Evolutionary conservation across 148 eudicot genomes (phyloP), one percentile per base, ranked within the genome.

Genomic region (Persicaria maculosa): DNA sequence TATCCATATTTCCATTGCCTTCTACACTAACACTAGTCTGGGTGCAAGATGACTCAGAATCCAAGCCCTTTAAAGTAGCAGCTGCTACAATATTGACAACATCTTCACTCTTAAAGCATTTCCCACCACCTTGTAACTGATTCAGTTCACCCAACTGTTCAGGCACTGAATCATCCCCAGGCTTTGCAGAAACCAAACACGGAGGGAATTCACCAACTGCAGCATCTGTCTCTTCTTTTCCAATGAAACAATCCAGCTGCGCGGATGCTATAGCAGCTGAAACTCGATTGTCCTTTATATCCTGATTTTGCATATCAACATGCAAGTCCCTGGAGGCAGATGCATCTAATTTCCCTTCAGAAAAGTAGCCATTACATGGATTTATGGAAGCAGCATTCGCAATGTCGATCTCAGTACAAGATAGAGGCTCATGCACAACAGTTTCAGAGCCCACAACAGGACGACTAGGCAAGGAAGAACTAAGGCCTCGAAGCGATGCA

Each of bases 41-140:
- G 48, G 81, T 83, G 85, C 90, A 85, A 68, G 85, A 81, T 45
- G 98, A 87, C 75, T 83, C 92, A 15, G 86, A 86, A 74, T 89
- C 94, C 77, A 90, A 83, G 78, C 79, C 89, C 83, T 87, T 90
- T 9, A 73, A 52, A 43, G 72, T 77, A 54, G 54, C 68, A 54
- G 54, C 68, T 15, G 74, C 78, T n/a, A 68, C 77, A 74, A 77
- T 80, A 47, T 68, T 76, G 69, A 79, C 73, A 78, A 58, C 43
- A 82, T 75, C 79, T 76, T 86, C 86, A 79, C 64, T 79, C 53
- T 47, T 71, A 9, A 74, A 47, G 31, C 71, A 73, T 72, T 68
- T 75, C 19, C 43, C 73, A 71, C 86, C 86, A 12, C 81, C 89
- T 64, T 78, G 85, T 44, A 71, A 55, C 65, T 70, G 80, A 53